A percentile compares a stretch with the other conserved stretches of the same genome.
These are phyloP conservation scores for Didymella lethalis DNA, from an alignment of 2,329 filamentous ascomycete genomes.

Conservation along the genomic window DNA sequence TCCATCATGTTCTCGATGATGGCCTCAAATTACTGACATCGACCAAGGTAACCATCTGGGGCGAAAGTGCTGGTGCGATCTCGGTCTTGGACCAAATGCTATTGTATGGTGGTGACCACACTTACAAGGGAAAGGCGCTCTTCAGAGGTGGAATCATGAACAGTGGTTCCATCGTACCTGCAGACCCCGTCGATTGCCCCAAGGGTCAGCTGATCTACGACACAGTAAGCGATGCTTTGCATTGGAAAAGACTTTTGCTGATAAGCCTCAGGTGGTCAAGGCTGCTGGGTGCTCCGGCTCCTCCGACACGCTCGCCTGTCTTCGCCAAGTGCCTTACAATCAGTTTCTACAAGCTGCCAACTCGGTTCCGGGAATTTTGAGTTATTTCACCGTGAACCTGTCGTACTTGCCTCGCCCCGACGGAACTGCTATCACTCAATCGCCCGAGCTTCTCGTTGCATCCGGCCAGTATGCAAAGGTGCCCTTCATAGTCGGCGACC, in stretches of 20 bases:
- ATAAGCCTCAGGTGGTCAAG: conserved; percentile 57
- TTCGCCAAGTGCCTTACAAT: conserved; percentile 57
- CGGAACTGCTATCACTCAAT: conserved; percentile 66
- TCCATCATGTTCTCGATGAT: not conserved
- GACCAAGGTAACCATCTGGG: conserved; percentile 74
- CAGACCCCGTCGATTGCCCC: conserved; percentile 65
- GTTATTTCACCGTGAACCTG: conserved; percentile 72
- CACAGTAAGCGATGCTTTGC: conserved; percentile 51
- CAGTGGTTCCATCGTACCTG: conserved; percentile 50
- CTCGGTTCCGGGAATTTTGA: conserved; percentile 72
- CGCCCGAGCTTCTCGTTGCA: conserved; percentile 66
- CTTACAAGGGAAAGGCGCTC: conserved; percentile 75
- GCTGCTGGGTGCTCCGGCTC: conserved; percentile 56
- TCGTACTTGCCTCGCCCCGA: conserved; percentile 80
- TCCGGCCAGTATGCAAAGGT: conserved; percentile 65
- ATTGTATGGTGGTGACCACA: conserved; percentile 74
- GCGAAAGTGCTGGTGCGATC: conserved; percentile 66
- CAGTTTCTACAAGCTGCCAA: conserved; percentile 69
- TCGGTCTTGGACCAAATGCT: conserved; percentile 80
- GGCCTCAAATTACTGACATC: not conserved
- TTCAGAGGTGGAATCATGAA: conserved; percentile 82
- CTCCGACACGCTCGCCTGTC: conserved; percentile 57
- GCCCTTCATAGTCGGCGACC: conserved; percentile 73
- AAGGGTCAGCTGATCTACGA: conserved; percentile 68
- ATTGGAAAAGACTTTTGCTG: conserved; percentile 59